phyloP scores from a whole-genome alignment of 2,329 filamentous ascomycete genomes.

The Monosporascus ibericus region DNA sequence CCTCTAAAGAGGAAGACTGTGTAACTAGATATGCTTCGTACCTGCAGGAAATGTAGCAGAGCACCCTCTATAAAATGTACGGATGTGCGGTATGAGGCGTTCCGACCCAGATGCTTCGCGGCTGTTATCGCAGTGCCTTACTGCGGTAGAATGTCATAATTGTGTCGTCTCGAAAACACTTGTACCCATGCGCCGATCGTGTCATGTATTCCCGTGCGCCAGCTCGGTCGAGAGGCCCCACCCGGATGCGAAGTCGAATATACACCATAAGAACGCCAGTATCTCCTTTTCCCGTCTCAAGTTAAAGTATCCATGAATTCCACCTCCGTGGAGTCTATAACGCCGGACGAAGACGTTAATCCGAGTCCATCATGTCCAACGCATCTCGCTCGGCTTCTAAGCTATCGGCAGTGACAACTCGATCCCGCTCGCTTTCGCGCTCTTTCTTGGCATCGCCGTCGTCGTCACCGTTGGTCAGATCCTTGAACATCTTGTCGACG shows the following conservation, averaged over 20 bases:
- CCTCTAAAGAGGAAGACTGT: too few relatives aligned
- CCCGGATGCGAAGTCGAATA: neutral
- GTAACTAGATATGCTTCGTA: too few relatives aligned
- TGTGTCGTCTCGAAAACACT: too few relatives aligned
- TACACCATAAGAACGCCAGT: neutral
- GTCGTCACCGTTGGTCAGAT: constrained; percentile 48
- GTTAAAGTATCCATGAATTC: neutral
- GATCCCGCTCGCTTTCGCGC: constrained; percentile 25
- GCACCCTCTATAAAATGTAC: too few relatives aligned
- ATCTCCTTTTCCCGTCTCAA: neutral
- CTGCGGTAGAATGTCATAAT: too few relatives aligned
- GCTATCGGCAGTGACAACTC: constrained; percentile 26
- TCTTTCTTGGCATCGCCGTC: constrained; percentile 34
- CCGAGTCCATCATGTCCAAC: constrained; percentile 29
- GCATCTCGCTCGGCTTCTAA: constrained; percentile 27
- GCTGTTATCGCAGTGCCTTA: too few relatives aligned
- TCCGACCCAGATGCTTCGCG: too few relatives aligned
- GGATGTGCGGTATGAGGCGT: too few relatives aligned
- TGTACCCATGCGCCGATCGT: neutral
- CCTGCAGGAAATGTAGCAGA: too few relatives aligned
- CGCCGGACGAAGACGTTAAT: constrained; percentile 8
- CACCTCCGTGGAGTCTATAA: neutral
- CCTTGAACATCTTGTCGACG: constrained; percentile 50
- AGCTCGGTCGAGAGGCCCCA: neutral
- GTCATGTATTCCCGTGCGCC: neutral